Conservation (phyloP, 768 basidiomycete genomes). For the Amanita molliuscula region DNA sequence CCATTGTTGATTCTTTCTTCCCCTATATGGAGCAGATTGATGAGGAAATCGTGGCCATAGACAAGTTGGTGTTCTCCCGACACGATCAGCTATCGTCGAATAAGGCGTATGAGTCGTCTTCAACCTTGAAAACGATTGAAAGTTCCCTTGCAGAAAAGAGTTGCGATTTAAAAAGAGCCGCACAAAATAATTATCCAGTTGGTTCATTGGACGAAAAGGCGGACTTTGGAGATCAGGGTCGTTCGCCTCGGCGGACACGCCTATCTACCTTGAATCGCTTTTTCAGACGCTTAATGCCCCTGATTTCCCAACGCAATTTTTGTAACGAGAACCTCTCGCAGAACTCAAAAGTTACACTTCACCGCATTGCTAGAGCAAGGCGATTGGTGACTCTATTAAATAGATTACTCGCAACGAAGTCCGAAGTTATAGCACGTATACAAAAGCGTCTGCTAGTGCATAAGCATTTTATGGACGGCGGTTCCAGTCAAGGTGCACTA, state of each 20-base stretch:
- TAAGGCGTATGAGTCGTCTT: constrained; percentile 1
- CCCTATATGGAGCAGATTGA: constrained; percentile 77
- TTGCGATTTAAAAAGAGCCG: neutral
- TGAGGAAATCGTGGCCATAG: constrained; percentile 68
- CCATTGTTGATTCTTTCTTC: constrained; percentile 90
- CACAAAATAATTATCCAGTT: neutral
- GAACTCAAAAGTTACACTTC: constrained; percentile 35
- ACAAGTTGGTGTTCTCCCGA: constrained; percentile 48
- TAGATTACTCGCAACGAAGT: constrained; percentile 69
- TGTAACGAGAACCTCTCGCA: neutral
- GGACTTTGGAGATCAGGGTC: neutral
- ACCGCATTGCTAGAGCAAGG: constrained; percentile 71
- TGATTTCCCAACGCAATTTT: neutral
- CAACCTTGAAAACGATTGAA: neutral
- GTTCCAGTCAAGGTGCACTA: constrained; percentile 34
- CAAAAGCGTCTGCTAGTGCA: constrained; percentile 56
- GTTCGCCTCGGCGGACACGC: neutral
- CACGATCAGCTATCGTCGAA: neutral
- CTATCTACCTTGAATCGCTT: neutral
- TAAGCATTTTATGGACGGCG: constrained; percentile 23
- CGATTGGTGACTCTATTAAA: constrained; percentile 71
- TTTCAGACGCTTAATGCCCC: neutral
- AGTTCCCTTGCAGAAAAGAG: neutral
- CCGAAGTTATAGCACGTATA: constrained; percentile 71
- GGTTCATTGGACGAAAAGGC: neutral